Percentiles rank a stretch among this genome's conserved stretches.
These are phyloP conservation scores for Microcera coccophila DNA, from an alignment of 2,329 filamentous ascomycete species.

Conservation along the genomic window DNA sequence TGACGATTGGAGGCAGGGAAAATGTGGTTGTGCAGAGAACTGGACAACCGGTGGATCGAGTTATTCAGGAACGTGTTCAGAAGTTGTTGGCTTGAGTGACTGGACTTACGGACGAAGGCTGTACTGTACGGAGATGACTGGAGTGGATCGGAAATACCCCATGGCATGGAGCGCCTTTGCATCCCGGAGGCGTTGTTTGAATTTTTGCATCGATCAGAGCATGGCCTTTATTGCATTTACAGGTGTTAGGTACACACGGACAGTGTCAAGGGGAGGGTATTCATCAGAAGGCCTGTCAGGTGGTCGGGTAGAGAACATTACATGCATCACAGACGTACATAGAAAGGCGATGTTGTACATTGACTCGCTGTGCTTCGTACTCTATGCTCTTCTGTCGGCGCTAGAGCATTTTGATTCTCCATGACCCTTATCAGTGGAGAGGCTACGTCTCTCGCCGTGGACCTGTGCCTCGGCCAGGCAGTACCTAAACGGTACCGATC, in stretches of 20 bases:
- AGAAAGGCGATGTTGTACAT: too few species aligned
- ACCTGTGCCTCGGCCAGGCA: too few species aligned
- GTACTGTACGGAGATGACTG: not conserved
- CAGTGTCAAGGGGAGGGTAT: conserved; percentile 17
- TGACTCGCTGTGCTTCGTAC: too few species aligned
- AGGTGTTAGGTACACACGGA: conserved; percentile 10
- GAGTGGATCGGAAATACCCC: conserved; percentile 16
- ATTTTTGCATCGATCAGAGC: conserved; percentile 4
- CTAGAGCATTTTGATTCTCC: too few species aligned
- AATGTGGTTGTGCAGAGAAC: conserved; percentile 54
- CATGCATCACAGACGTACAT: too few species aligned
- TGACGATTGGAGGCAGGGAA: conserved; percentile 51
- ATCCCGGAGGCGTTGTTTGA: conserved; percentile 7
- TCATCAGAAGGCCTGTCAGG: not conserved
- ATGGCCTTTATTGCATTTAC: conserved; percentile 14
- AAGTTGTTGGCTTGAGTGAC: conserved; percentile 27
- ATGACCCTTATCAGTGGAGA: too few species aligned
- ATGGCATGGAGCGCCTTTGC: conserved; percentile 7
- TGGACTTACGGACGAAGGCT: conserved; percentile 1
- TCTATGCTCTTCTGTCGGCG: too few species aligned
- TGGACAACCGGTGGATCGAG: conserved; percentile 36
- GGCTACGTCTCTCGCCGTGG: too few species aligned
- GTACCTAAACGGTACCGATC: too few species aligned
- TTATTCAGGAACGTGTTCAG: conserved; percentile 37
- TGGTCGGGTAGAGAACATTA: not conserved